Evolutionary conservation across 2,329 filamentous ascomycete genomes (phyloP).

Genomic region (Rhynchosporium agropyri): DNA sequence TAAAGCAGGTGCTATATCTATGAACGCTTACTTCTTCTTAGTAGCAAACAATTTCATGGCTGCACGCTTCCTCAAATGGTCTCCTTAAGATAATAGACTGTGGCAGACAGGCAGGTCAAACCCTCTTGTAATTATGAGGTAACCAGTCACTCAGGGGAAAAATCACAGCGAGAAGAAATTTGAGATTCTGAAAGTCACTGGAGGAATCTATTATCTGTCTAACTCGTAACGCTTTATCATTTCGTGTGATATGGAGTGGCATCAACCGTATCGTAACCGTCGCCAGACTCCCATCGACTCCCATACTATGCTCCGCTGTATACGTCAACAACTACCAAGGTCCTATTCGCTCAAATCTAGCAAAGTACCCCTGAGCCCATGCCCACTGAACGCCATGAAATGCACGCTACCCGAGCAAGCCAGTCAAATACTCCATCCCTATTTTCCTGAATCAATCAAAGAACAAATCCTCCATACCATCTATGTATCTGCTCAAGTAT

Average conservation of each 20-base stretch:
- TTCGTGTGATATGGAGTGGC: background rate
- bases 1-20: too few relatives aligned
- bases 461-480: background rate
- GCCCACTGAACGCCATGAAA: slow-evolving; percentile 5
- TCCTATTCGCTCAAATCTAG: slow-evolving; percentile 1
- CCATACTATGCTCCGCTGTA: background rate
- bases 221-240: background rate
- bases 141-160: too few relatives aligned
- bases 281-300: slow-evolving; percentile 1
- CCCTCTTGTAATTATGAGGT: too few relatives aligned
- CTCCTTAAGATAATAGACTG: too few relatives aligned
- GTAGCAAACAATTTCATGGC: too few relatives aligned
- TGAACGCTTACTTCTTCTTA: too few relatives aligned
- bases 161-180: too few relatives aligned
- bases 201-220: background rate
- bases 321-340: background rate
- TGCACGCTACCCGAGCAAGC: background rate
- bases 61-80: too few relatives aligned
- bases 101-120: too few relatives aligned
- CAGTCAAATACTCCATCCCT: slow-evolving; percentile 12
- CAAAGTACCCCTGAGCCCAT: background rate
- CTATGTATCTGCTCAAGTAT: too few relatives aligned
- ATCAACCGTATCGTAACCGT: background rate
- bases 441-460: slow-evolving; percentile 12
- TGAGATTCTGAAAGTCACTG: background rate